phyloP scores from a whole-genome alignment of 176 grass and related monocot species.

The Triticum monococcum region DNA sequence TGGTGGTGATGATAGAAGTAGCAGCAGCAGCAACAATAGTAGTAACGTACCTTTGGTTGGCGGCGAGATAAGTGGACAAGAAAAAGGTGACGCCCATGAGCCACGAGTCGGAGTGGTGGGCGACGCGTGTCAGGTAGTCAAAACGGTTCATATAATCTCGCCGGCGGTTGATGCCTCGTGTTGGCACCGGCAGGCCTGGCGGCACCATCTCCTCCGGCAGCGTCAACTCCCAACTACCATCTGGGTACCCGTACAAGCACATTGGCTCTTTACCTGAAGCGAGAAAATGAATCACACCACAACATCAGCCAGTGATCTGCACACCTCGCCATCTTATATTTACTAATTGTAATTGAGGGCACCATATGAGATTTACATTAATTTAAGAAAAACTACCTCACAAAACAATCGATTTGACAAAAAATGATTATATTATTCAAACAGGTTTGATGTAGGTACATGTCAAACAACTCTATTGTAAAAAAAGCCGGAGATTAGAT shows the following conservation, averaged over 20 bases:
- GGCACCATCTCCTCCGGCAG: slow-evolving; percentile 33
- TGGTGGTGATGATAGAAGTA: no score
- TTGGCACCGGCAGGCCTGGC: slow-evolving; percentile 30
- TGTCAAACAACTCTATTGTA: neutral
- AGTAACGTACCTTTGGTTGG: neutral
- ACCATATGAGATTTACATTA: neutral
- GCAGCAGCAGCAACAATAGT: neutral
- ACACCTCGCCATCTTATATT: neutral
- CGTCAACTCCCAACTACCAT: slow-evolving; percentile 32
- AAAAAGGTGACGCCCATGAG: neutral
- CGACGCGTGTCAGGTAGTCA: slow-evolving; percentile 39
- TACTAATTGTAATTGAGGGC: neutral
- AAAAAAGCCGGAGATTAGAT: neutral
- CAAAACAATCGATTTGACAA: neutral
- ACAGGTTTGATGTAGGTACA: neutral
- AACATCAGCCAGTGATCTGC: neutral
- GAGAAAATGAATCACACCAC: neutral
- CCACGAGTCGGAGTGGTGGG: neutral
- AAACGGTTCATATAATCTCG: slow-evolving; percentile 24
- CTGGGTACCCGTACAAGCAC: slow-evolving; percentile 36
- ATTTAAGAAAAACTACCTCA: neutral
- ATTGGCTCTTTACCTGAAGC: slow-evolving; percentile 22
- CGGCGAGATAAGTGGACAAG: neutral
- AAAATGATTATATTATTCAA: neutral
- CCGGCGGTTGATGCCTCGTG: slow-evolving; percentile 18